phyloP scores from a whole-genome alignment of 225 moss, liverwort and hornwort species.

The Takakia lepidozioides region DNA sequence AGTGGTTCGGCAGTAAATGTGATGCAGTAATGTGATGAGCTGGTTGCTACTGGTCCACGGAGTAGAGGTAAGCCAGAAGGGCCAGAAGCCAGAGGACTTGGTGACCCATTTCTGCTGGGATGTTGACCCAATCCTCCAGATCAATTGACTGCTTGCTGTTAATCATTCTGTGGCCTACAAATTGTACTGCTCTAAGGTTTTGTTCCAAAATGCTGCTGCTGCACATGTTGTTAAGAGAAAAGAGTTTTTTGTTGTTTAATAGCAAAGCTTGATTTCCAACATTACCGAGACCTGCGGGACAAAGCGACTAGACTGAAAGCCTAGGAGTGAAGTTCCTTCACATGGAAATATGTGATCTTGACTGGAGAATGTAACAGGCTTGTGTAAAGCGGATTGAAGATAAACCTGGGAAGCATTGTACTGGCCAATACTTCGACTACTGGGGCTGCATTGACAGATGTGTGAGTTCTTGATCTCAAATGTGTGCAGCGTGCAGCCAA shows the following conservation, averaged over 20 bases:
- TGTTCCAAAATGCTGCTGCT: background rate
- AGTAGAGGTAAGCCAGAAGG: no score
- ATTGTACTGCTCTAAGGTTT: background rate
- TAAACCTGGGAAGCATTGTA: constrained; percentile 26
- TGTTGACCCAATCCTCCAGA: no score
- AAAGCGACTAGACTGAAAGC: background rate
- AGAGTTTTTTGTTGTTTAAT: no score
- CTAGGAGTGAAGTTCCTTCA: background rate
- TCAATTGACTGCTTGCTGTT: no score
- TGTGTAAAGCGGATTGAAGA: constrained; percentile 18
- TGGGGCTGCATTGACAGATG: constrained; percentile 42
- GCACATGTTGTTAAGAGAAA: background rate
- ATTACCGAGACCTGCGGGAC: background rate
- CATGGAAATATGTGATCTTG: background rate
- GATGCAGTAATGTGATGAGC: no score
- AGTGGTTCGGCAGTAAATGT: no score
- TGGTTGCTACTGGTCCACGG: no score
- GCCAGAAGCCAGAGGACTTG: no score
- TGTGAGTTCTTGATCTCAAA: constrained; percentile 6
- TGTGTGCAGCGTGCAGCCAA: no score
- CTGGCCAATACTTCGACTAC: constrained; percentile 36
- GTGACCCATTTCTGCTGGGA: no score
- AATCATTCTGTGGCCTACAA: no score
- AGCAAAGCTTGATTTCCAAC: no score
- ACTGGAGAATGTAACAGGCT: constrained; percentile 1